A percentile compares a stretch with the other conserved stretches of the same genome.
Conservation (phyloP, 1,284 basidiomycete species). For the Malassezia caprae region DNA sequence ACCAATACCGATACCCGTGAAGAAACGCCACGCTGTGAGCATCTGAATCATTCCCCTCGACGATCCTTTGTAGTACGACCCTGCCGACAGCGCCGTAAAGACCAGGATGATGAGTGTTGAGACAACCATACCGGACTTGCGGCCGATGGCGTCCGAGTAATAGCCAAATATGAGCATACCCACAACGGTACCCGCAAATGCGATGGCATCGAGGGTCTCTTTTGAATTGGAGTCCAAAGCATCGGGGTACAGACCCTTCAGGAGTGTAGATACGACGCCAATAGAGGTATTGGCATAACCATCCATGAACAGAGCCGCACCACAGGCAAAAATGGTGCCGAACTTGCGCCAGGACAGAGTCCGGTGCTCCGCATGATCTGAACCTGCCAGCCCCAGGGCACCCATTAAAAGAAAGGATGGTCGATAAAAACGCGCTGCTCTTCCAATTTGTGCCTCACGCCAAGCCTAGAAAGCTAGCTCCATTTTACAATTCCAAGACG, state of each 20-base stretch:
- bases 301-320: conserved; percentile 39
- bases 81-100: conserved; percentile 11
- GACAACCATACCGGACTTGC: conserved; percentile 74
- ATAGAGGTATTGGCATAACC: conserved; percentile 35
- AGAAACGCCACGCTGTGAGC: conserved; percentile 61
- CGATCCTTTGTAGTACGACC: conserved; percentile 52
- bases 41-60: conserved; percentile 67
- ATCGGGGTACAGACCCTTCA: conserved; percentile 21
- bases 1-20: conserved; percentile 54
- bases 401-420: neutral
- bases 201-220: conserved; percentile 31
- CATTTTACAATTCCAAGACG: neutral
- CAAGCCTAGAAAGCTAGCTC: neutral
- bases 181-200: conserved; percentile 57
- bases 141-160: conserved; percentile 67
- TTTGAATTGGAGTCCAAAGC: neutral
- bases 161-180: conserved; percentile 52
- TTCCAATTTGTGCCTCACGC: neutral
- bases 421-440: neutral
- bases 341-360: conserved; percentile 1
- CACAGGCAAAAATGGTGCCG: conserved; percentile 36
- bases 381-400: neutral
- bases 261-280: conserved; percentile 31
- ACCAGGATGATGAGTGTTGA: conserved; percentile 60
- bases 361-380: neutral